These are phyloP conservation scores for Phytophthora europaea DNA, from an alignment of 352 stramenopile genomes.

Conservation along the genomic window DNA sequence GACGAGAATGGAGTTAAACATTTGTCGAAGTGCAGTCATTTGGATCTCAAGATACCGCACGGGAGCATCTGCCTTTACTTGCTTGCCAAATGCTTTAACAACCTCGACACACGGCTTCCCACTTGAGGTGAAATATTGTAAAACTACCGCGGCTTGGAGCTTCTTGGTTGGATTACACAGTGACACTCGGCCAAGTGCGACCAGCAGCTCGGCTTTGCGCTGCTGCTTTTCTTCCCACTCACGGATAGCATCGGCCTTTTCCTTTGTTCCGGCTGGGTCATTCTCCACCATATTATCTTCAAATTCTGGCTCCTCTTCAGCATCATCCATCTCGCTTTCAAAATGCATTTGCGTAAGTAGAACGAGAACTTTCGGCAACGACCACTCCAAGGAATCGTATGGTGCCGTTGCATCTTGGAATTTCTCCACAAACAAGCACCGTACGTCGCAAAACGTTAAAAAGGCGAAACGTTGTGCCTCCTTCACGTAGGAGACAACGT, in stretches of 20 bases:
- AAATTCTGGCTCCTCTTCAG: slow-evolving; percentile 55
- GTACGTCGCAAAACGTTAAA: slow-evolving; percentile 80
- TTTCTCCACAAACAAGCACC: slow-evolving; percentile 88
- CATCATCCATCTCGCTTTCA: slow-evolving; percentile 76
- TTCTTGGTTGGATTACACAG: slow-evolving; percentile 89
- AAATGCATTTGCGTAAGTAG: slow-evolving; percentile 88
- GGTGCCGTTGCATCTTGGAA: slow-evolving; percentile 69
- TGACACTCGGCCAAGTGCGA: slow-evolving; percentile 75
- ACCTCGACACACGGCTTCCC: slow-evolving; percentile 66
- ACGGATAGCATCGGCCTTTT: slow-evolving; percentile 33
- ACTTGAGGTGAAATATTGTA: slow-evolving; percentile 72
- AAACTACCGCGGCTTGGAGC: slow-evolving; percentile 74
- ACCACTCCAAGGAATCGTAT: slow-evolving; percentile 75
- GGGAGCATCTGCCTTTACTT: slow-evolving; percentile 78
- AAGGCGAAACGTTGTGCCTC: slow-evolving; percentile 76
- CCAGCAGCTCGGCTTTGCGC: slow-evolving; percentile 73
- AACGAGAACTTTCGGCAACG: slow-evolving; percentile 72
- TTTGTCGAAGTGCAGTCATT: slow-evolving; percentile 83
- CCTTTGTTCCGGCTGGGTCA: slow-evolving; percentile 22
- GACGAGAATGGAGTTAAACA: slow-evolving; percentile 69
- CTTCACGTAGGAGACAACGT: slow-evolving; percentile 63
- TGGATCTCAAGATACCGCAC: slow-evolving; percentile 91
- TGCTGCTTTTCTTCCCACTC: slow-evolving; percentile 45
- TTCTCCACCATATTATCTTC: slow-evolving; percentile 34
- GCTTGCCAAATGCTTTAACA: slow-evolving; percentile 84